Conservation (phyloP, 1,284 basidiomycete genomes). For the Ustilago sp. region DNA sequence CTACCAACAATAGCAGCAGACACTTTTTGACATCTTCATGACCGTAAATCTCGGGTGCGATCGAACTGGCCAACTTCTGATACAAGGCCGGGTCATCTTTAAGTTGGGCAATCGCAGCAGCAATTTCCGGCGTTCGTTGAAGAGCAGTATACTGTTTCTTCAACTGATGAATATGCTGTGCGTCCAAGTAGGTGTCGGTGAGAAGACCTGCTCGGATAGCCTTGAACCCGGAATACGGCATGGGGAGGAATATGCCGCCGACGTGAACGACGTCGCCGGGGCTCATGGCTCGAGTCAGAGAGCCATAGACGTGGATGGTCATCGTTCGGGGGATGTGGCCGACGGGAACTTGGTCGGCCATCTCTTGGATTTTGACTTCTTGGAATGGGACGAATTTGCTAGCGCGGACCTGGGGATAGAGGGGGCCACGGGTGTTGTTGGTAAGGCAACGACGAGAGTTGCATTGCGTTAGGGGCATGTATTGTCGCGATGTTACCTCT, state of each 20-base stretch:
- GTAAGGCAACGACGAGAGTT: conserved; percentile 78
- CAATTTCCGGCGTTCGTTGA: conserved; percentile 88
- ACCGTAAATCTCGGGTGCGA: conserved; percentile 98
- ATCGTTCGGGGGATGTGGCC: conserved; percentile 98
- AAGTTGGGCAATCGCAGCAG: conserved; percentile 78
- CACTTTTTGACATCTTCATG: conserved; percentile 99
- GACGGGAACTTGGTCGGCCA: conserved; percentile 99
- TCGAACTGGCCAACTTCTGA: conserved; percentile 79
- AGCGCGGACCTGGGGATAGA: conserved; percentile 98
- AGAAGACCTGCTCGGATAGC: conserved; percentile 92
- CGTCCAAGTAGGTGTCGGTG: conserved; percentile 96
- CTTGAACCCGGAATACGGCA: conserved; percentile 87
- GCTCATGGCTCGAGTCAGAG: conserved; percentile 88
- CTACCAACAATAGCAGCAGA: conserved; percentile 90
- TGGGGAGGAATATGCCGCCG: conserved; percentile 88
- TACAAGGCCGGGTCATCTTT: conserved; percentile 82
- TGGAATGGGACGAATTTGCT: conserved; percentile 98
- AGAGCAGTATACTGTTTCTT: conserved; percentile 98
- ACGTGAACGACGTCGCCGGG: conserved; percentile 96
- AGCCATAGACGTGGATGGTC: conserved; percentile 93
- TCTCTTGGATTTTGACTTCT: conserved; percentile 98
- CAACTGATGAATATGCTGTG: conserved; percentile 88
- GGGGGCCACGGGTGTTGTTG: conserved; percentile 87
- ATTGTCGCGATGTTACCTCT: conserved; percentile 92
- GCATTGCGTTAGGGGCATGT: conserved; percentile 88